A percentile compares a stretch with the other conserved stretches of the same genome.
Evolutionary conservation across 305 asterid genomes (phyloP).

Genomic region (Fraxinus latifolia): DNA sequence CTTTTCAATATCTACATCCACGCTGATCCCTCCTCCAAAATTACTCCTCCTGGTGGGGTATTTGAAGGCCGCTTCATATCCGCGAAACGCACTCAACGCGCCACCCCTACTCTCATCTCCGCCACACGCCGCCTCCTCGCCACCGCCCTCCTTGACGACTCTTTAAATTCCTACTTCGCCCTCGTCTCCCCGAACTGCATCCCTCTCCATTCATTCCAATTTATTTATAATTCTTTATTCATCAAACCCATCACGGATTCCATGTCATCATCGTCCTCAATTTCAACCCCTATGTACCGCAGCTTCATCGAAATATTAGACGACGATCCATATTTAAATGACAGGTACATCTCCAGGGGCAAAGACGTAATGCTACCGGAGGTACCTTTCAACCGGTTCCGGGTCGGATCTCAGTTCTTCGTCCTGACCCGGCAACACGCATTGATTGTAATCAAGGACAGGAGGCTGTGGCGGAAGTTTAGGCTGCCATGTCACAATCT

Average conservation of each 20-base stretch:
- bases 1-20: constrained; percentile 35
- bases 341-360: constrained; percentile 71
- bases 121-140: constrained; percentile 85
- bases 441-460: constrained; percentile 55
- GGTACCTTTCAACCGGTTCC: constrained; percentile 51
- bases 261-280: background rate
- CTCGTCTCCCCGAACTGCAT: constrained; percentile 70
- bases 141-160: constrained; percentile 73
- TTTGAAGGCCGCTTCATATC: constrained; percentile 32
- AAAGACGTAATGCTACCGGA: constrained; percentile 70
- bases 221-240: constrained; percentile 49
- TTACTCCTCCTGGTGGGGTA: constrained; percentile 35
- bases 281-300: constrained; percentile 6
- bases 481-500: constrained; percentile 60
- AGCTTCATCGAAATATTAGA: constrained; percentile 79
- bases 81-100: constrained; percentile 33
- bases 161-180: constrained; percentile 63
- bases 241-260: constrained; percentile 12
- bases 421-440: constrained; percentile 56
- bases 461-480: constrained; percentile 78
- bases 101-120: constrained; percentile 72
- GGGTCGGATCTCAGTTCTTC: constrained; percentile 81
- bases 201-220: constrained; percentile 66
- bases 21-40: constrained; percentile 30
- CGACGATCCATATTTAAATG: constrained; percentile 53